Conservation (phyloP, 2,329 filamentous ascomycete species). For the Ophiocordyceps polyrhachis-furcata region DNA sequence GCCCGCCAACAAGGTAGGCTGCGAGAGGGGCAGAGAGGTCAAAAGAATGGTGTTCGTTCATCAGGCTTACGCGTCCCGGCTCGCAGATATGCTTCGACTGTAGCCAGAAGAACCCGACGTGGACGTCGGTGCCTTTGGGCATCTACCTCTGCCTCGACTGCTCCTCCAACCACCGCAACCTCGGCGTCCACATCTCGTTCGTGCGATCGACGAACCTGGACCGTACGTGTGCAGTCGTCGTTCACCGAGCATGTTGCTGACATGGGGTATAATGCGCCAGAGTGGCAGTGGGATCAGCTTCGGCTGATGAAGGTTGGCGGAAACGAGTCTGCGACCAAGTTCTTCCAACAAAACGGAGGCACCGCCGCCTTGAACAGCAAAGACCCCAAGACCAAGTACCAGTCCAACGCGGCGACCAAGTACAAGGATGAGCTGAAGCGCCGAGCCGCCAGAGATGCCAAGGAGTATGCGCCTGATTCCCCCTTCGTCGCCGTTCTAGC, state of each 20-base stretch:
- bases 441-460: constrained; percentile 63
- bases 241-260: background rate
- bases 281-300: constrained; percentile 99
- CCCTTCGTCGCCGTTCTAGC: constrained; percentile 1
- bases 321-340: constrained; percentile 95
- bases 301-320: constrained; percentile 96
- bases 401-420: constrained; percentile 78
- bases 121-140: constrained; percentile 91
- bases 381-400: constrained; percentile 93
- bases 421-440: constrained; percentile 95
- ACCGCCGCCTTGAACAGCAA: constrained; percentile 90
- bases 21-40: background rate
- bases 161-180: constrained; percentile 89
- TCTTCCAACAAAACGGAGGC: constrained; percentile 91
- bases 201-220: constrained; percentile 97
- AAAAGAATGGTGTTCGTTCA: background rate
- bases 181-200: constrained; percentile 98
- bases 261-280: constrained; percentile 19
- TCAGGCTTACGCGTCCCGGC: background rate
- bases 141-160: constrained; percentile 98
- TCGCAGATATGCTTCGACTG: constrained; percentile 91
- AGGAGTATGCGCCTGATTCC: constrained; percentile 39
- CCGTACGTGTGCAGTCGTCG: constrained; percentile 39
- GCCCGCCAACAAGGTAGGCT: constrained; percentile 74
- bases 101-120: constrained; percentile 91